Evolutionary conservation across 768 basidiomycete species (phyloP), one percentile per base, ranked within the genome.

Genomic region (Sarcodon aspratus): DNA sequence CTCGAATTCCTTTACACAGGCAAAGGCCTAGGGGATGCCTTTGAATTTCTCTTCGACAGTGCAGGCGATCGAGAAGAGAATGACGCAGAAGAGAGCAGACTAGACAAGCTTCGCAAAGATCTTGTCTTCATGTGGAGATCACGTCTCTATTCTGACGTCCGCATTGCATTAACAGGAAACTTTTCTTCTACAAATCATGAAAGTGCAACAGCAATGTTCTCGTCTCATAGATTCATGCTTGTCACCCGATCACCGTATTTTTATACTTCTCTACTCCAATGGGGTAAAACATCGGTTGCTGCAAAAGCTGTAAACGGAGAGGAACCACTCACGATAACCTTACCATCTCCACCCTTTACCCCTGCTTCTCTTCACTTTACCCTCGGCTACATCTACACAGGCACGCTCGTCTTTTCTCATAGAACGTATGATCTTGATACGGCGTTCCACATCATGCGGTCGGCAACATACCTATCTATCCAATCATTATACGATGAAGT

Each of bases 101-200:
- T 88, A 36, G 89, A 91, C 63, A 89, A 92, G 66, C 77, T 96
- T 9, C 79, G 90, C 52, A 90, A 91, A 64, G 95, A 97, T 59
- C 73, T 96, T 31, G 87, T 94, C 18, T 96, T 85, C 70, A 95
- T 93, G 91, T 97, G 94, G 95, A 71, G 95, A 33, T 88, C 86
- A 10, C 80, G 92, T 45, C 79, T 98, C 13, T 98, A 93, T 62
- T 89, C 91, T 2, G 95, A 98, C 63, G 79, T 95, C 18, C 79
- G 85, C 47, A 82, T 98, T 48, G 75, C 83, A 0, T 76, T 94
- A 52, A 76, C 79, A 0, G 82, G 82, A 44, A 79, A 74, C 50
- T 82, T 80, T 56, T 80, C 76, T 1, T 77, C 80, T 1, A 61
- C 72, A 1, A 74, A 75, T 48, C 79, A 81, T 49, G 83, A 86